Evolutionary conservation across 2,329 filamentous ascomycete genomes (phyloP), one percentile per base, ranked within the genome.

Genomic region (Colletotrichum simmondsii): DNA sequence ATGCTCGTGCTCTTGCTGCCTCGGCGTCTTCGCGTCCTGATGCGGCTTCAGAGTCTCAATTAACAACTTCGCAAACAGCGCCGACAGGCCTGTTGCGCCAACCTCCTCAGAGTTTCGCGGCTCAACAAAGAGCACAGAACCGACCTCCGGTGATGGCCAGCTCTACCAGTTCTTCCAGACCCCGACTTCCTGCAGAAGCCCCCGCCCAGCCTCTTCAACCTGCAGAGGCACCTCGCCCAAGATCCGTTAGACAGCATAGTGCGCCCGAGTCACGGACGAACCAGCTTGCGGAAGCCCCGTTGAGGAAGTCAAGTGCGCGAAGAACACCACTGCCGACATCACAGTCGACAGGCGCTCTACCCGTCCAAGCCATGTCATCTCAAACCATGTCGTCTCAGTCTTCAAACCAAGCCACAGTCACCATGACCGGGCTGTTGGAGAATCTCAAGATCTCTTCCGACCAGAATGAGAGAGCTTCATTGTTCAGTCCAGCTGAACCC

Each of bases 61-160:
- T 78, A 12, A 75, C 77, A 8, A 63, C 76, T 53, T 76, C 79
- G 4, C 83, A 85, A 72, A 80, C 80, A 63, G 79, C 79, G 1
- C 81, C 84, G 0, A 80, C 84, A 0, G 85, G 85, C 5, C 80
- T 90, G 5, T 79, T 91, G 26, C 85, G 86, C 46, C 87, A 86
- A 46, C 89, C 86, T 2, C 89, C 89, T 11, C 90, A 92, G 78
- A 92, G 91, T 78, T 92, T 92, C 79, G 91, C 91, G 14, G 91
- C 91, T 4, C 91, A 92, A 75, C 91, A 92, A 76, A 83, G 91
- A 75, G 88, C 89, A 28, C 90, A 91, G 74, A 85, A 85, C 75
- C 86, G 85, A 70, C 86, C 88, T 6, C 72, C 79, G 4, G 73
- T 77, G 11, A 78, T 79, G 37, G 65, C 79, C 2, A 60, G 75